These are phyloP conservation scores for Lodderomyces oxycetoniae DNA, from an alignment of 1,139 yeast genomes.

Conservation along the genomic window DNA sequence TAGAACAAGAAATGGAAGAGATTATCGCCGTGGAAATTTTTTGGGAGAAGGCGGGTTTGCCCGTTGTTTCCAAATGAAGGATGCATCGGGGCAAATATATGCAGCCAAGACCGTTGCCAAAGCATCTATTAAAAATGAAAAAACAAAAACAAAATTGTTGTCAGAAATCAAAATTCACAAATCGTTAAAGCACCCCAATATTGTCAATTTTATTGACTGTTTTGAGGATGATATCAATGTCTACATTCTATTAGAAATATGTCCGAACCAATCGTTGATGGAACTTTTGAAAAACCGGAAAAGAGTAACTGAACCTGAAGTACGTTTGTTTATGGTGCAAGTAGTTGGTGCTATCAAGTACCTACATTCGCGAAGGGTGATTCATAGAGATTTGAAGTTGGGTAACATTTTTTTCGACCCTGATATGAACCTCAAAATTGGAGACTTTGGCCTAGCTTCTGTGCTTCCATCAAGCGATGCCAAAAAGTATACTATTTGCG, in stretches of 20 bases:
- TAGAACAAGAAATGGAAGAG: slow-evolving; percentile 79
- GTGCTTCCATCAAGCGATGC: slow-evolving; percentile 64
- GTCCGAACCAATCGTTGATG: slow-evolving; percentile 91
- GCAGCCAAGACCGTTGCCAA: slow-evolving; percentile 99
- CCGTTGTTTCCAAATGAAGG: slow-evolving; percentile 94
- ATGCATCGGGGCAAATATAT: slow-evolving; percentile 76
- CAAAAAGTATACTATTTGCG: slow-evolving; percentile 89
- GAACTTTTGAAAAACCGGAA: slow-evolving; percentile 84
- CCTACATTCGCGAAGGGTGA: slow-evolving; percentile 88
- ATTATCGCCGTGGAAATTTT: slow-evolving; percentile 85
- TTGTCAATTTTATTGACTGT: slow-evolving; percentile 89
- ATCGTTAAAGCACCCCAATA: slow-evolving; percentile 80
- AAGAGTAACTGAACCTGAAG: slow-evolving; percentile 84
- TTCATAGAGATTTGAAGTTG: slow-evolving; percentile 89
- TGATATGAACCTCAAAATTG: slow-evolving; percentile 87
- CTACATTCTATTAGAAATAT: slow-evolving; percentile 86
- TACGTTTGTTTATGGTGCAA: slow-evolving; percentile 84
- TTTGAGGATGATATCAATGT: slow-evolving; percentile 94
- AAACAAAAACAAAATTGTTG: slow-evolving; percentile 81
- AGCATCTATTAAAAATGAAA: slow-evolving; percentile 84
- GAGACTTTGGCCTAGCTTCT: slow-evolving; percentile 96
- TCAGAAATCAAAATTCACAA: slow-evolving; percentile 96
- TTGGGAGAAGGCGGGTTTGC: slow-evolving; percentile 99
- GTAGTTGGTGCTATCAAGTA: slow-evolving; percentile 90
- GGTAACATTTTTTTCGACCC: slow-evolving; percentile 94